Base-by-base conservation (phyloP, 495 filamentous ascomycete species). In the Penicillium soppii region DNA sequence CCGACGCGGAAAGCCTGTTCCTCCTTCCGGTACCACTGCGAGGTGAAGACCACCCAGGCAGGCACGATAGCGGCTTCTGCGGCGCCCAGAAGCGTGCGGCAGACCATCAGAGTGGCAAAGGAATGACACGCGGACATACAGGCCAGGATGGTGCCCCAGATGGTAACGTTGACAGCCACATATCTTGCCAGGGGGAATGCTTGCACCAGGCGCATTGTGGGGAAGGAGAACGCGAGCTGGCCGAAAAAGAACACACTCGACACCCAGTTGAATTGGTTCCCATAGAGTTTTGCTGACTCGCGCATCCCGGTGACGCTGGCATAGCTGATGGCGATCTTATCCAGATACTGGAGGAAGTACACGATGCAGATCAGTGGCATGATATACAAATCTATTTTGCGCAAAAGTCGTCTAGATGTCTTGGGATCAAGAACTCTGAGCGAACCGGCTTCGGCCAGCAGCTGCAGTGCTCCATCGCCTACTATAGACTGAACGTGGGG, bases 31-130 rank as follows among this genome's bases (percentile, higher is more conserved):
- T 80, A 81, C 75, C 77, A 80, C 55, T 76, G 65, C 48, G 61
- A 65, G 32, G 54, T 65, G 35, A 61, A 47, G 3, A 67, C 43
- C 36, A 76, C 74, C 40, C 82, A 63, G 7, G 68, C 76, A 5
- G 81, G 82, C 5, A 69, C 71, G 45, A 83, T 76, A 32, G 76
- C 72, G 25, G 81, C 76, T 70, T 84, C 83, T 46, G 83, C 83
- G 30, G 83, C 61, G 26, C 83, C 82, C 1, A 83, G 59, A 47
- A 86, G 80, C 58, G 82, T 79, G 7, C 83, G 70, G 7, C 74
- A 63, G 43, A 43, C 56, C 0, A 71, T 45, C 17, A 74, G 52
- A 13, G 45, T 52, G 7, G 33, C 36, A 57, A 78, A 83, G 54
- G 64, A 67, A 41, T 69, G 60, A 37, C 74, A 71, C 5, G 69